Conservation (phyloP, 2,329 filamentous ascomycete genomes). For the Penicillium corylophilum region DNA sequence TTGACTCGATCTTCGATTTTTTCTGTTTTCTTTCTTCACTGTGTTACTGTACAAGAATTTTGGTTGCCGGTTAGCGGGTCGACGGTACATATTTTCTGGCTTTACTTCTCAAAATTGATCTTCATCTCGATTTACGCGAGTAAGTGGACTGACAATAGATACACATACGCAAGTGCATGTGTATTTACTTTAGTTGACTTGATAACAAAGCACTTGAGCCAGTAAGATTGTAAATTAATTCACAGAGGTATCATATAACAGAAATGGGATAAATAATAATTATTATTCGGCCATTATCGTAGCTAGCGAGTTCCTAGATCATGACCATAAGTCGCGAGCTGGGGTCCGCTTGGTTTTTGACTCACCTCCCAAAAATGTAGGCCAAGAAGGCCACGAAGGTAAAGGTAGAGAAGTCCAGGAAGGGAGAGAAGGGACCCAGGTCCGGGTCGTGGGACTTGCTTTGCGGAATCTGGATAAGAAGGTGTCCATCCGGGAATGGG, state of each 20-base stretch:
- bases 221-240: background rate
- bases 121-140: background rate
- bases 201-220: background rate
- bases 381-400: constrained; percentile 1
- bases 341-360: constrained; percentile 5
- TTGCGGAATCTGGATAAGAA: background rate
- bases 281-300: background rate
- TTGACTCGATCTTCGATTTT: background rate
- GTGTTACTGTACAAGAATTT: constrained; percentile 1
- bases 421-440: constrained; percentile 9
- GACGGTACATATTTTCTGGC: constrained; percentile 2
- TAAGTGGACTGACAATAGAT: too few relatives aligned
- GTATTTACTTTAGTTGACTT: background rate
- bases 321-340: constrained; percentile 23
- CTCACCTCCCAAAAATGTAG: constrained; percentile 8
- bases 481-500: constrained; percentile 6
- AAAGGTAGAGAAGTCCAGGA: background rate
- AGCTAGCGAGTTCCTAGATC: background rate
- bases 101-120: constrained; percentile 46
- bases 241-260: background rate
- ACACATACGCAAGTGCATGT: too few relatives aligned
- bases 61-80: constrained; percentile 5
- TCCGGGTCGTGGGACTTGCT: background rate
- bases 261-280: background rate
- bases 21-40: background rate